Conservation (phyloP, 495 filamentous ascomycete species). For the Neurospora sp. region DNA sequence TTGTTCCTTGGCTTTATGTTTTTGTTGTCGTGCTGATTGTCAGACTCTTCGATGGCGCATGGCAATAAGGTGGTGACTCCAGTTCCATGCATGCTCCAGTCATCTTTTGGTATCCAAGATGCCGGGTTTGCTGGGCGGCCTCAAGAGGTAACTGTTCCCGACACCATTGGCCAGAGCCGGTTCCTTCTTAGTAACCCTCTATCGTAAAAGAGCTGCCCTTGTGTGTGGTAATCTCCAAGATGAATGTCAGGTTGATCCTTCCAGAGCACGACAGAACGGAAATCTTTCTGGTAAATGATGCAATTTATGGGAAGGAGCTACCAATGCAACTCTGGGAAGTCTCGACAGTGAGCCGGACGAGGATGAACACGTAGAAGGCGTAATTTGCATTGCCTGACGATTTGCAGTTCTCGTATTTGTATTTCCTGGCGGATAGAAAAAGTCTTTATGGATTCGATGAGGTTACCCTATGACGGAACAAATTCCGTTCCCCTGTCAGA, state of each 20-base stretch:
- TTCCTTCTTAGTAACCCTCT: neutral
- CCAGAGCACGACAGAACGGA: neutral
- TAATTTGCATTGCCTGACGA: neutral
- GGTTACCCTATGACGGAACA: neutral
- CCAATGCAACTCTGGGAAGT: neutral
- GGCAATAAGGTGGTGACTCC: neutral
- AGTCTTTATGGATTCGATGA: neutral
- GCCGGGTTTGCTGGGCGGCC: neutral
- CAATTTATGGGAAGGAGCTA: neutral
- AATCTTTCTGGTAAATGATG: neutral
- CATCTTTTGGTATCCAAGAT: neutral
- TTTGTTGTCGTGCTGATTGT: neutral
- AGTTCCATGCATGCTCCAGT: neutral
- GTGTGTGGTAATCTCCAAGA: neutral
- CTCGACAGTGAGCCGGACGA: neutral
- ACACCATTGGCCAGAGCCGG: neutral
- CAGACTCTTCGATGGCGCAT: neutral
- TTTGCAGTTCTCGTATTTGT: neutral
- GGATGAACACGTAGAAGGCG: neutral
- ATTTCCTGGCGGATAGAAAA: neutral
- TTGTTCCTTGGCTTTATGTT: neutral
- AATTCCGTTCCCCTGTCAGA: neutral
- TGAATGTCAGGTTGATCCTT: neutral
- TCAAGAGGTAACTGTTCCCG: neutral
- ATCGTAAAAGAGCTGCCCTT: neutral